These are phyloP conservation scores for Alternaria postmessia DNA, from an alignment of 2,329 filamentous ascomycete species.

Conservation along the genomic window DNA sequence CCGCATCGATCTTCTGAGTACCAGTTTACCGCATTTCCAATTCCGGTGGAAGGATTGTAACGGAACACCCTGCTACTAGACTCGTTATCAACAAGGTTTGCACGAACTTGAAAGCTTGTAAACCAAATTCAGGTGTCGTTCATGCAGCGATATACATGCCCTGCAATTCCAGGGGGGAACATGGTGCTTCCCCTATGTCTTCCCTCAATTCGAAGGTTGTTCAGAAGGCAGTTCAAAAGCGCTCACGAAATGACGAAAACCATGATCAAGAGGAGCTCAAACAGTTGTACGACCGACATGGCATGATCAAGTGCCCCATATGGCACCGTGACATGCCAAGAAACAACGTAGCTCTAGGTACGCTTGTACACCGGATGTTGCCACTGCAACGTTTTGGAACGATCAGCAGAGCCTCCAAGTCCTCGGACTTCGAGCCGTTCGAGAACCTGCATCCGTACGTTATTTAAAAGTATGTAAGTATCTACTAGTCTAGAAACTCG, in stretches of 20 bases:
- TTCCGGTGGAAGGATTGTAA: no score
- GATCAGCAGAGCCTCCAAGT: not conserved
- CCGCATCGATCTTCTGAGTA: not conserved
- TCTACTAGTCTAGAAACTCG: not conserved
- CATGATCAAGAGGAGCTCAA: not conserved
- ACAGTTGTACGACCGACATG: not conserved
- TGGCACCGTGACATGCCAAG: not conserved
- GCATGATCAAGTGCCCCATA: not conserved
- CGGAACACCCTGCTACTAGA: not conserved
- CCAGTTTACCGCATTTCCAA: not conserved
- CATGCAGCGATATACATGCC: not conserved
- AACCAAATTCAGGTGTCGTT: not conserved
- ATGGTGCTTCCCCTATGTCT: not conserved
- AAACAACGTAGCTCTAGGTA: not conserved
- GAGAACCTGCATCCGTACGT: not conserved
- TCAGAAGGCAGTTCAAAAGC: not conserved
- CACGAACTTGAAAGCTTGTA: not conserved
- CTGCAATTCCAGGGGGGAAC: not conserved
- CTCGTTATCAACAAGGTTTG: not conserved
- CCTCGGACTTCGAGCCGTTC: not conserved
- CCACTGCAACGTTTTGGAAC: not conserved
- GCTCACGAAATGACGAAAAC: not conserved
- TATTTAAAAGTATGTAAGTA: not conserved
- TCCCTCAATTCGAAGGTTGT: not conserved
- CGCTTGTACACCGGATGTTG: not conserved